Base-by-base conservation (phyloP, 495 filamentous ascomycete species). In the Chlorociboria aeruginascens region DNA sequence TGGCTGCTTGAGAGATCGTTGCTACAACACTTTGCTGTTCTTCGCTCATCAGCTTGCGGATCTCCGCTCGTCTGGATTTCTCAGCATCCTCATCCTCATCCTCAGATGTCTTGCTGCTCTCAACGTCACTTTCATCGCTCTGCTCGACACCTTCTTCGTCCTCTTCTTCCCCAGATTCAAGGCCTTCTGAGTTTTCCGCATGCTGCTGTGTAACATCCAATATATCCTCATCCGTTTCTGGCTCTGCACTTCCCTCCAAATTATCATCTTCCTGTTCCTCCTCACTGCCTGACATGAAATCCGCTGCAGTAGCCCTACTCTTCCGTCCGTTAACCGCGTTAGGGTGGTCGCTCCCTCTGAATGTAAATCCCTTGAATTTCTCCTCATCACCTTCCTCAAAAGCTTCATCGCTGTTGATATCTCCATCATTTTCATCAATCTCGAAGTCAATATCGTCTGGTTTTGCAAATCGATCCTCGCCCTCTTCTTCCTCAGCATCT, bases 1-100 rank as follows among this genome's bases (percentile, higher is more conserved):
- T 78, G 34, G 81, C 83, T 8, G 85, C 81, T 57, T 83, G 70
- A 1, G 82, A 80, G 42, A 92, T 77, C 35, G 76, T 79, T 1
- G 76, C 72, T 7, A 83, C 71, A 43, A 89, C 78, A 13, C 64
- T 72, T 59, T 80, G 83, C 53, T 85, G 78, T 50, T 85, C 83
- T 30, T 83, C 73, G 38, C 70, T 73, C 73, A 92, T 83, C 49
- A 88, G 70, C 52, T 74, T 72, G 13, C 78, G 75, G 17, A 89
- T 61, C 55, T 82, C 74, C 30, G 73, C 71, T 36, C 79, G 72
- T 47, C 74, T 65, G 53, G 61, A 43, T 54, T 56, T 43, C 55
- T 65, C 63, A 33, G 65, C 63, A 6, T 61, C 62, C 1, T 64
- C 60, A 7, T 61, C 61, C 0, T 64, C 60, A 16, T 65, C 64